Percentiles rank a stretch among this genome's conserved stretches.
Evolutionary conservation across 1,284 basidiomycete genomes (phyloP).

Genomic region (Veloboletus limbatus): DNA sequence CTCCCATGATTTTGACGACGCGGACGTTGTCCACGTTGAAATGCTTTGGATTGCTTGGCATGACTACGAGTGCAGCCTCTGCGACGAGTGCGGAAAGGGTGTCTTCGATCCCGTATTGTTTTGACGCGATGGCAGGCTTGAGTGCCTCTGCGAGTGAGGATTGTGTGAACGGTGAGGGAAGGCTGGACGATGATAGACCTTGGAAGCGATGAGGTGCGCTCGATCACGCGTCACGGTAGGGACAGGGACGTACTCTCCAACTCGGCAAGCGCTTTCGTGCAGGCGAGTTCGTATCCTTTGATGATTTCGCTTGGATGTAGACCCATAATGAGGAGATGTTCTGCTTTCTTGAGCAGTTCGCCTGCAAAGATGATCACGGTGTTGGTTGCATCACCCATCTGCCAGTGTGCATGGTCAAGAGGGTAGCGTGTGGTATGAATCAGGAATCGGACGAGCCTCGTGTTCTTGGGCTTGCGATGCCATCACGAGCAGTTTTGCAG

Average conservation of each 20-base stretch:
- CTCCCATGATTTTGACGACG: slow-evolving; percentile 98
- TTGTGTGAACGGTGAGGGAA: slow-evolving; percentile 79
- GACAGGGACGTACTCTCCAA: slow-evolving; percentile 85
- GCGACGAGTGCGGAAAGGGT: slow-evolving; percentile 83
- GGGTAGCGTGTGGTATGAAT: background rate
- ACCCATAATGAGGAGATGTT: slow-evolving; percentile 92
- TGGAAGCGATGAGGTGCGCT: slow-evolving; percentile 11
- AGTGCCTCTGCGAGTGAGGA: slow-evolving; percentile 79
- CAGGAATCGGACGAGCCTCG: slow-evolving; percentile 62
- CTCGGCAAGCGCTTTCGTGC: slow-evolving; percentile 81
- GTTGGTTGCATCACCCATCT: slow-evolving; percentile 98
- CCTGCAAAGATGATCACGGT: slow-evolving; percentile 94
- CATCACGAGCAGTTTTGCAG: slow-evolving; percentile 97
- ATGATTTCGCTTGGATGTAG: slow-evolving; percentile 95
- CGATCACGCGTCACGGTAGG: background rate
- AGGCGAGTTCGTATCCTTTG: slow-evolving; percentile 95
- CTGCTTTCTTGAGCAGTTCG: slow-evolving; percentile 93
- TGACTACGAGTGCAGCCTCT: slow-evolving; percentile 87
- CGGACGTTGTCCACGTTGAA: slow-evolving; percentile 99
- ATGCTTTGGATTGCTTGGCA: slow-evolving; percentile 85
- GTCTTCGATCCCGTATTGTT: slow-evolving; percentile 95
- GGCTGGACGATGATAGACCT: slow-evolving; percentile 64
- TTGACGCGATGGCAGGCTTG: slow-evolving; percentile 91
- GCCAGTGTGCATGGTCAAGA: slow-evolving; percentile 30
- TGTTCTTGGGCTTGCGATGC: slow-evolving; percentile 95